Base-by-base conservation (phyloP, 2,329 filamentous ascomycete species). In the Alternaria tenuissima region DNA sequence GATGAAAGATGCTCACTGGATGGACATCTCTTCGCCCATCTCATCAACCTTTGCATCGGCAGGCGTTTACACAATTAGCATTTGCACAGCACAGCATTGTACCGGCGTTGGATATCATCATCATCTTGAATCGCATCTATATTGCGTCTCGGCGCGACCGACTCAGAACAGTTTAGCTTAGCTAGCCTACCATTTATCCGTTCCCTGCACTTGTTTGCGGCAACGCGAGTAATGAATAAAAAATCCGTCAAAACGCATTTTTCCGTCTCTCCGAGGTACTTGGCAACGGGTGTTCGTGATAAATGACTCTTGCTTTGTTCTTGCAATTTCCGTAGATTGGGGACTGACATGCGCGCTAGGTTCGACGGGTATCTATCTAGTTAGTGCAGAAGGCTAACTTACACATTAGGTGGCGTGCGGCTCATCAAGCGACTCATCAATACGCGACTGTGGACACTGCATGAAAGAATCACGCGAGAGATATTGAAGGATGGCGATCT, bases 311-410 rank as follows among this genome's bases (percentile, higher is more conserved):
- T 18, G 36, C 7, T 41, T 18, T 42, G 16, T 20, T 36, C 49
- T 64, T 64, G 57, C 59, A 64, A 64, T 64, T 38, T 64, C 60
- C 52, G 51, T 51, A 43, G 12, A 53, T 60, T 43, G 38, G 51
- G 32, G 34, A 42, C 42, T 47, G 53, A 34, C 49, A 47, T 44
- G 43, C 49, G 42, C 55, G 52, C 63, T 63, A 61, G 63, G 34
- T 41, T 22, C 32, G 59, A 65, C 63, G 54, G 61, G 47, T 59
- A 63, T 59, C 60, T 54, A 48, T 49, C 52, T 16, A 39, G 46
- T 42, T 39, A 49, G 46, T 49, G 32, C 46, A 7, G 12, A 49
- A 30, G 46, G 46, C 6, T 24, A 22, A 26, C 20, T 36, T 26
- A 38, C 30, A 26, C 30, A 49, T 49, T 49, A 24, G 46, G 46